Base-by-base conservation (phyloP, 176 grass and related monocot species). In the Lolium multiflorum region DNA sequence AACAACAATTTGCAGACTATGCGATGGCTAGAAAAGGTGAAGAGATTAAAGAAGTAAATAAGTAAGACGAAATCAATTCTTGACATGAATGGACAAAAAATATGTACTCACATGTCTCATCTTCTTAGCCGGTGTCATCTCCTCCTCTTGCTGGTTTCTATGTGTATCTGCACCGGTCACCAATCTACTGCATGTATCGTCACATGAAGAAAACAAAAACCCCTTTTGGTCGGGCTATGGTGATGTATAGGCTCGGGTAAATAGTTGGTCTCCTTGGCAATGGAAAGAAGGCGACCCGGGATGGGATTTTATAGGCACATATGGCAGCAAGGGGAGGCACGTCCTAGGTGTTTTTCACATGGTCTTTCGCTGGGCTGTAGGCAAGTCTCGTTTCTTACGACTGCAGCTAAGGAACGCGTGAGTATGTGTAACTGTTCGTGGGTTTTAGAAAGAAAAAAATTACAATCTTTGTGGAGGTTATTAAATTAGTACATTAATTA, bases 71-170 rank as follows among this genome's bases (percentile, higher is more conserved):
- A 49, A 14, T 48, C 6, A 74, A 1, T 8, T 15, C 4, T 74
- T 74, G 3, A 49, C 21, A 74, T 6, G 22, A 26, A 26, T 26
- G 21, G 7, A 49, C n/a, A 74, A 24, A 24, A 9, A 3, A 9
- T 74, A 9, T 74, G 46, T 44, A 71, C 71, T 74, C 71, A 74
- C 71, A 9, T 74, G 71, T 14, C 12, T 74, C 44, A 49, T 25
- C 44, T 49, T 74, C 71, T 74, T 50, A n/a, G 16, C 44, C 7
- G 12, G 21, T 74, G 71, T 1, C 21, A 74, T 16, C 46, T 74
- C 71, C 5, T 48, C 70, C 12, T 16, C 44, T 74, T 49, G 44
- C 21, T 25, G 21, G 21, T 74, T 49, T 44, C 13, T 12, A 12
- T 49, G 2, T 11, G 25, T 31, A 65, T 66, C 13, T 35, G 63